A percentile compares a stretch with the other conserved stretches of the same genome.
Conservation (phyloP, 2,329 filamentous ascomycete genomes). For the Aspergillus sp. region DNA sequence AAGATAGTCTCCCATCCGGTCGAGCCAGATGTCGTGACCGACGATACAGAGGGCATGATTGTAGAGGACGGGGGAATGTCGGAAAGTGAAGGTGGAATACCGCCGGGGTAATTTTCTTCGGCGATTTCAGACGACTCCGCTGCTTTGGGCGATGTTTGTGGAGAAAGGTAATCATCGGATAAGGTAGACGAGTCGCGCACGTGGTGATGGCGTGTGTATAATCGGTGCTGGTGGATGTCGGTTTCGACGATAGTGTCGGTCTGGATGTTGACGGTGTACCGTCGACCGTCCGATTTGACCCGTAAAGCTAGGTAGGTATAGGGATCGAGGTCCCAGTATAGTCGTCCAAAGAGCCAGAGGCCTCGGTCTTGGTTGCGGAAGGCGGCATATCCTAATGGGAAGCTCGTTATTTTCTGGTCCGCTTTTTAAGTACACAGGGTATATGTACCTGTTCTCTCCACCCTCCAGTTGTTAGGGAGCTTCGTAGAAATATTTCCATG, state of each 20-base stretch:
- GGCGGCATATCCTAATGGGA: constrained; percentile 74
- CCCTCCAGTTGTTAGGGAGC: constrained; percentile 64
- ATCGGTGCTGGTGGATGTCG: constrained; percentile 91
- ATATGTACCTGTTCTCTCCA: constrained; percentile 41
- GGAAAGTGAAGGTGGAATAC: constrained; percentile 37
- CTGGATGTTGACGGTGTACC: constrained; percentile 94
- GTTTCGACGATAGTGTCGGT: constrained; percentile 90
- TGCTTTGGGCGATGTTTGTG: constrained; percentile 16
- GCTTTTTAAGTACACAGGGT: neutral
- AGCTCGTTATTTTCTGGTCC: neutral
- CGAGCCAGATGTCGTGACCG: constrained; percentile 59
- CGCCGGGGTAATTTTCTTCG: constrained; percentile 26
- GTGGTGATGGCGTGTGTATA: constrained; percentile 57
- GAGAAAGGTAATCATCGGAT: constrained; percentile 15
- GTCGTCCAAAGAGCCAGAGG: constrained; percentile 78
- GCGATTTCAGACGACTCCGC: constrained; percentile 24
- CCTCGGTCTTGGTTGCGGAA: constrained; percentile 80
- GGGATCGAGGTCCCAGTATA: constrained; percentile 85
- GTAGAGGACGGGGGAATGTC: constrained; percentile 39
- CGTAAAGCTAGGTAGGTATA: constrained; percentile 85
- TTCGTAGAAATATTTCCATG: constrained; percentile 84
- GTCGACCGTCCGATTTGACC: constrained; percentile 84
- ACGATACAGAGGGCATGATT: constrained; percentile 31
- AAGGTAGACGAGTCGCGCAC: constrained; percentile 16
- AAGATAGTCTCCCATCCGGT: constrained; percentile 95